Conservation (phyloP, 345 rosid species). For the Citrus maxima region DNA sequence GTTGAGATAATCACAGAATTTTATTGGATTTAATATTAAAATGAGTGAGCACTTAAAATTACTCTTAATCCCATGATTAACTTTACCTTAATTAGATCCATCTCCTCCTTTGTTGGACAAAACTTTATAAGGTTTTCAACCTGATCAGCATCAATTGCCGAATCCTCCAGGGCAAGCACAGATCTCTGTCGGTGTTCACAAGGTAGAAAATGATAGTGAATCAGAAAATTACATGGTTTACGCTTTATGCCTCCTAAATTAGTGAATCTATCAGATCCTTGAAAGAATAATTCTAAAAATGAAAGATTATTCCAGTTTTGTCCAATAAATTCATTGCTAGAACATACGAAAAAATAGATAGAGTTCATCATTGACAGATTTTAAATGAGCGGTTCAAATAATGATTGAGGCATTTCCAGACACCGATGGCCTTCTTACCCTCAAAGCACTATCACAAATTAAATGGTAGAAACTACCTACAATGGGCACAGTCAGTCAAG, state of each 20-base stretch:
- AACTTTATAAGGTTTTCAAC: constrained; percentile 89
- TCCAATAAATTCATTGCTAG: neutral
- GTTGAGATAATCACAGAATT: neutral
- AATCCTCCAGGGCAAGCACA: constrained; percentile 78
- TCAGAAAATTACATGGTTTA: constrained; percentile 3
- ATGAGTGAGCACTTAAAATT: neutral
- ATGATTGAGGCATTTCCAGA: neutral
- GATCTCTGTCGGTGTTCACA: constrained; percentile 48
- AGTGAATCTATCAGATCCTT: neutral
- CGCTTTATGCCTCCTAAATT: neutral
- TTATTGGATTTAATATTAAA: neutral
- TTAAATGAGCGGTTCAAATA: neutral
- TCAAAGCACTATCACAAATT: neutral
- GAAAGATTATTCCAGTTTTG: neutral
- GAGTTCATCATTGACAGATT: neutral
- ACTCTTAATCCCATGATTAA: neutral
- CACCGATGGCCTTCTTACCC: neutral
- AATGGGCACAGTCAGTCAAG: too few relatives aligned
- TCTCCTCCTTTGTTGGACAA: constrained; percentile 93
- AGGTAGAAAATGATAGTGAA: constrained; percentile 12
- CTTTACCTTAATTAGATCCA: constrained; percentile 79
- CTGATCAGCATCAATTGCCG: constrained; percentile 78
- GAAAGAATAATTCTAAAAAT: neutral
- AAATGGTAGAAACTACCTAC: too few relatives aligned
- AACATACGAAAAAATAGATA: neutral